Conservation (phyloP, 108 stramenopile genomes). For the Epipyxis sp. region DNA sequence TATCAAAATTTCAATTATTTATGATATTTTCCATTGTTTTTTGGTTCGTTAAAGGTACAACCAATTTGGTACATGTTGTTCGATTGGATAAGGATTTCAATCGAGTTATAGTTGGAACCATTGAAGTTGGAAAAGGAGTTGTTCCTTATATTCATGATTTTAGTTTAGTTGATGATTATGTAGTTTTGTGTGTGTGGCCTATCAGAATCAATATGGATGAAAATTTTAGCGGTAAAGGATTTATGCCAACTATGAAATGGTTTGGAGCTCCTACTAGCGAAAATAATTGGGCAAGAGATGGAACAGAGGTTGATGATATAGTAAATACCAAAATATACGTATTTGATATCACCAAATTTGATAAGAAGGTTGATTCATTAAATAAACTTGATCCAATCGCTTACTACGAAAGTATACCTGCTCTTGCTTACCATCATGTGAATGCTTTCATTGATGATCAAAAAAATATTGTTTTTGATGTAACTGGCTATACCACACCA, state of each 20-base stretch:
- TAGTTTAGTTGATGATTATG: background rate
- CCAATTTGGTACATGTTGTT: background rate
- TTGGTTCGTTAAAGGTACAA: too few species aligned
- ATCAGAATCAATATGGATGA: background rate
- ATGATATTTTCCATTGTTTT: too few species aligned
- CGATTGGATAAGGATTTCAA: background rate
- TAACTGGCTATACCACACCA: background rate
- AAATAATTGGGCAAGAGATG: too few species aligned
- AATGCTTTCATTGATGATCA: background rate
- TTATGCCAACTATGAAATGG: background rate
- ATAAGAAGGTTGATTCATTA: background rate
- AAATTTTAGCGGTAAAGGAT: background rate
- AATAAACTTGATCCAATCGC: too few species aligned
- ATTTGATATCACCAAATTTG: background rate
- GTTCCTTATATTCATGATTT: background rate
- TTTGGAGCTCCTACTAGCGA: background rate
- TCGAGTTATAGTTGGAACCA: background rate
- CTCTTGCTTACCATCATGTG: background rate
- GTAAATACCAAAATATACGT: background rate
- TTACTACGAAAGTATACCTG: background rate
- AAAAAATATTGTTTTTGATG: background rate
- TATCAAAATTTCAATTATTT: too few species aligned
- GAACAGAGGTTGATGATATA: too few species aligned
- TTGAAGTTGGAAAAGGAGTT: background rate
- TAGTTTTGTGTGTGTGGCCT: background rate